Conservation (phyloP, 805 yeast species). For the Barnettozyma salicaria region DNA sequence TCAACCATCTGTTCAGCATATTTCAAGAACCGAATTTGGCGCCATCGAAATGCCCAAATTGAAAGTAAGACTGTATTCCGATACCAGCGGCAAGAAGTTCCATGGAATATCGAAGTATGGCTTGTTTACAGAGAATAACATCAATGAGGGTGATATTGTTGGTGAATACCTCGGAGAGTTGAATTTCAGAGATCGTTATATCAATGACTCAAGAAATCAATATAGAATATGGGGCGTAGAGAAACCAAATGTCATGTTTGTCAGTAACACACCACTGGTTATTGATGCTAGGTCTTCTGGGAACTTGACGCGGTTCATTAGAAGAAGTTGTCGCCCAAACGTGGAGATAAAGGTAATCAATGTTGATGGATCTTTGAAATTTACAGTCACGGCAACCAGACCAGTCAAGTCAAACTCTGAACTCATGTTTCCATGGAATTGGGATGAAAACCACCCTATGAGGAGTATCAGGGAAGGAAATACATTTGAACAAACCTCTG, state of each 20-base stretch:
- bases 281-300: conserved; percentile 81
- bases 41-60: conserved; percentile 28
- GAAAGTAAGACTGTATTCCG: conserved; percentile 53
- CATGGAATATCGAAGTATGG: conserved; percentile 67
- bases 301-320: conserved; percentile 63
- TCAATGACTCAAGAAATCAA: conserved; percentile 63
- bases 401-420: conserved; percentile 64
- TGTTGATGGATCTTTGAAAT: conserved; percentile 37
- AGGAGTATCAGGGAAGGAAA: conserved; percentile 38
- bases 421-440: conserved; percentile 77
- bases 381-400: conserved; percentile 50
- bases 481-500: conserved; percentile 48
- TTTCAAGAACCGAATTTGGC: conserved; percentile 23
- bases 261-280: conserved; percentile 54
- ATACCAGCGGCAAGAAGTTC: conserved; percentile 46
- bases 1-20: conserved; percentile 10
- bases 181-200: conserved; percentile 58
- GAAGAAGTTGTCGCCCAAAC: conserved; percentile 75
- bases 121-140: conserved; percentile 36
- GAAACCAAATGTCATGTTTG: conserved; percentile 50
- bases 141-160: conserved; percentile 45
- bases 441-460: conserved; percentile 81
- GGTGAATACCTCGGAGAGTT: conserved; percentile 70
- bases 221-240: conserved; percentile 70
- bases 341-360: conserved; percentile 51